These are phyloP conservation scores for Populus trichocarpa DNA, from an alignment of 441 rosid species.

Conservation along the genomic window DNA sequence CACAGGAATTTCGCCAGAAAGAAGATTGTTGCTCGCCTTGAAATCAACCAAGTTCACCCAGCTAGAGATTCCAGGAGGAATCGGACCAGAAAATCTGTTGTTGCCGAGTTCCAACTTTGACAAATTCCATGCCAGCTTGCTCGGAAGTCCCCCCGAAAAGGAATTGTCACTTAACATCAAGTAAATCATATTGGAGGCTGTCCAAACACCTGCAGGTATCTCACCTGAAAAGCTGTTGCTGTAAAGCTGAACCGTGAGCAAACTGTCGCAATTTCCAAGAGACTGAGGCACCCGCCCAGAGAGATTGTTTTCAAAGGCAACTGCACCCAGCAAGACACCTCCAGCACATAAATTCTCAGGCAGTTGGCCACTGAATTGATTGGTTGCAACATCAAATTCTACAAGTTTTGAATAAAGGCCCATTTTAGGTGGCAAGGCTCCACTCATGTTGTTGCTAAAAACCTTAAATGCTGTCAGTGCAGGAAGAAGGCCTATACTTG, in stretches of 20 bases:
- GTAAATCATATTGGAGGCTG: conserved; percentile 44
- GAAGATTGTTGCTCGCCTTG: conserved; percentile 58
- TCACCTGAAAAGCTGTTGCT: conserved; percentile 70
- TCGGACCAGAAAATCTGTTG: conserved; percentile 70
- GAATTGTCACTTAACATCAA: conserved; percentile 57
- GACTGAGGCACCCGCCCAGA: conserved; percentile 62
- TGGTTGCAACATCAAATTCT: conserved; percentile 53
- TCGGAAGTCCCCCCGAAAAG: conserved; percentile 69
- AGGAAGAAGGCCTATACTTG: conserved; percentile 51
- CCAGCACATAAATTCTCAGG: conserved; percentile 68
- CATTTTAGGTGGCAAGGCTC: conserved; percentile 59
- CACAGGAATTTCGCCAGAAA: conserved; percentile 58
- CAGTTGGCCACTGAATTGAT: conserved; percentile 60
- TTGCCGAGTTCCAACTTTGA: conserved; percentile 63
- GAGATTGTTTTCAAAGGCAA: conserved; percentile 58
- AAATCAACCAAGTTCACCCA: conserved; percentile 57
- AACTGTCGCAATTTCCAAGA: conserved; percentile 53
- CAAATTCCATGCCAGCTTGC: conserved; percentile 52
- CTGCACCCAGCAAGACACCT: conserved; percentile 53
- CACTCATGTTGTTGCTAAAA: conserved; percentile 56
- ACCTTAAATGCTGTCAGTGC: conserved; percentile 29
- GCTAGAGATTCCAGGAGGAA: conserved; percentile 46
- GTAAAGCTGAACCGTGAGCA: conserved; percentile 57
- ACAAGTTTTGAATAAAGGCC: conserved; percentile 62
- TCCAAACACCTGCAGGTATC: conserved; percentile 70